Conservation (phyloP, 1,139 yeast genomes). For the Sugiyamaella japonica region DNA sequence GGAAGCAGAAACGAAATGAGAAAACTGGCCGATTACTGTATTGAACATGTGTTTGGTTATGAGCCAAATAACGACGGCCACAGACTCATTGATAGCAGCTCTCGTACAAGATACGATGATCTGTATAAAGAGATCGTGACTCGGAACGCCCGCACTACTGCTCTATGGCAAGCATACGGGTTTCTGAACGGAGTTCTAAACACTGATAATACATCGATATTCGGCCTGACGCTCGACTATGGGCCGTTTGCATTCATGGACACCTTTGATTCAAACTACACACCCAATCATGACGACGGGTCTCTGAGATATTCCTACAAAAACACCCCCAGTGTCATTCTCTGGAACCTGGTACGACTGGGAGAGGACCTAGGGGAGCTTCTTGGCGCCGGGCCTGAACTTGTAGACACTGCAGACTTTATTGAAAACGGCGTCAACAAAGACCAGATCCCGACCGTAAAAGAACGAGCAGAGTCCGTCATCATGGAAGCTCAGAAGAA, state of each 20-base stretch:
- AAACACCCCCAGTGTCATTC: constrained; percentile 80
- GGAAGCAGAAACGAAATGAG: constrained; percentile 66
- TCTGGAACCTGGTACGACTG: constrained; percentile 90
- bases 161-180: constrained; percentile 89
- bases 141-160: constrained; percentile 75
- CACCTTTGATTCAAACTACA: constrained; percentile 72
- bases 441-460: constrained; percentile 54
- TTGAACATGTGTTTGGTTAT: constrained; percentile 55
- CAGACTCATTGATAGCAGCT: constrained; percentile 36
- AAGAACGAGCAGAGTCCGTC: constrained; percentile 55
- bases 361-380: constrained; percentile 85
- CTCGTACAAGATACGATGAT: constrained; percentile 64
- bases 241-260: constrained; percentile 95
- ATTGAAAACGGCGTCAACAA: constrained; percentile 39
- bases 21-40: constrained; percentile 68
- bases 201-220: constrained; percentile 87
- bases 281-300: constrained; percentile 90
- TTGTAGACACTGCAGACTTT: constrained; percentile 45
- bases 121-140: constrained; percentile 69
- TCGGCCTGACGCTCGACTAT: constrained; percentile 86
- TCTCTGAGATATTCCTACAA: constrained; percentile 69
- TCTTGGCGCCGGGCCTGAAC: constrained; percentile 58
- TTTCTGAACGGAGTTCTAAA: constrained; percentile 91
- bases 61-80: constrained; percentile 17
- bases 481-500: constrained; percentile 57